Base-by-base conservation (phyloP, 768 basidiomycete genomes). In the Pholiota molesta region DNA sequence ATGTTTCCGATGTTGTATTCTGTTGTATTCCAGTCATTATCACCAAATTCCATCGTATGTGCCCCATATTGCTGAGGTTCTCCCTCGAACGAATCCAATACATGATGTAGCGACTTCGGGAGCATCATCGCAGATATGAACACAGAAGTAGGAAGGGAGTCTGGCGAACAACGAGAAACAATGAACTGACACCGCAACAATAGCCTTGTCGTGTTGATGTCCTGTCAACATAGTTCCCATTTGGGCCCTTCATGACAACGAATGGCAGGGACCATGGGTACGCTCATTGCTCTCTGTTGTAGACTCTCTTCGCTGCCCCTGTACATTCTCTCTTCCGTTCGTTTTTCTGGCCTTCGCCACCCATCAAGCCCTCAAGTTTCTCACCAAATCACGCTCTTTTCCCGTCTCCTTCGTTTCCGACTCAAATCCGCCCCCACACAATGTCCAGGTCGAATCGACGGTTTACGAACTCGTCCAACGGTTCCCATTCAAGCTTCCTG, bases 401-500 rank as follows among this genome's bases (percentile, higher is more conserved):
- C 31, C 52, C 23, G 51, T 52, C 55, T 37, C 62, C 31, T 59
- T 62, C 62, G 16, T 63, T 59, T 60, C 55, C 35, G 14, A 29
- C 6, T 37, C 35, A 16, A 37, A 37, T 37, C 14, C 47, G 23
- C 39, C 21, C 28, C 47, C 21, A 37, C 29, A 39, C 14, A 55
- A 63, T 63, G 62, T 54, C 52, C 17, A 29, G 51, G 17, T 44
- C 56, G 28, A 49, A 39, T 52, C 62, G 62, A 6, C 39, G 62
- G 51, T 56, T 55, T 52, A 60, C 58, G 13, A 53, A 44, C 9
- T 60, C 59, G 23, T 63, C 62, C 9, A 49, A 51, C 35, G 59
- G 54, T 17, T 63, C 62, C 14, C 52, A 44, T 28, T 55, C 62
- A 26, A 60, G 59, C 19, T 16, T 60, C 19, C 59, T 60, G 26